These are phyloP conservation scores for Euclidium syriacum DNA, from an alignment of 345 rosid genomes.

Conservation along the genomic window DNA sequence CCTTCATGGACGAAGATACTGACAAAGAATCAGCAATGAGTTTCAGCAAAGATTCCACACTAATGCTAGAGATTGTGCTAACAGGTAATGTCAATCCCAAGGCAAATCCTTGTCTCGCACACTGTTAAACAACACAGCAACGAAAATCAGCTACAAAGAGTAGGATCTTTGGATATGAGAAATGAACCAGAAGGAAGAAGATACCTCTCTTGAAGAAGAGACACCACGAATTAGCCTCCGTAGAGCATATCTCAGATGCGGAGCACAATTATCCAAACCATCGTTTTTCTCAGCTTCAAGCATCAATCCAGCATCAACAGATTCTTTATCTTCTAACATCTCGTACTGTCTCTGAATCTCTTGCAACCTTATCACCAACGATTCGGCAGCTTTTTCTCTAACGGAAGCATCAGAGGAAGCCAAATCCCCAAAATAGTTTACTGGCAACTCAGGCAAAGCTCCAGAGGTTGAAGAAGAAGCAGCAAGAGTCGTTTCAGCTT, in stretches of 20 bases:
- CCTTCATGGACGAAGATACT: slow-evolving; percentile 87
- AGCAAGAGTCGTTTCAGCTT: slow-evolving; percentile 13
- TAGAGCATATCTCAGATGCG: slow-evolving; percentile 75
- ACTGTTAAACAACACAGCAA: slow-evolving; percentile 41
- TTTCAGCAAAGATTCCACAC: slow-evolving; percentile 63
- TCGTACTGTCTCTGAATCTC: slow-evolving; percentile 75
- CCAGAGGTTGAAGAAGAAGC: slow-evolving; percentile 30
- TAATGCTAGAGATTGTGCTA: slow-evolving; percentile 51
- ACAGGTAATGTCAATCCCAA: slow-evolving; percentile 68
- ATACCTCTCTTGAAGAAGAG: slow-evolving; percentile 94
- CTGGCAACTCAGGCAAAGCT: slow-evolving; percentile 58
- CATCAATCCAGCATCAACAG: slow-evolving; percentile 46
- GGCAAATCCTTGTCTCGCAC: slow-evolving; percentile 96
- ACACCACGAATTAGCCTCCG: slow-evolving; percentile 90
- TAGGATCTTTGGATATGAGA: background rate
- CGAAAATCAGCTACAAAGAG: background rate
- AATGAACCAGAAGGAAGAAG: background rate
- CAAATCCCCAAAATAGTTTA: slow-evolving; percentile 68
- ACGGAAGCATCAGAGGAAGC: slow-evolving; percentile 51
- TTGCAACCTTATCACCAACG: slow-evolving; percentile 56
- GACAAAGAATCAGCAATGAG: slow-evolving; percentile 63
- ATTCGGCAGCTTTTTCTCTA: slow-evolving; percentile 61
- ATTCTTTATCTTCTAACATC: slow-evolving; percentile 42
- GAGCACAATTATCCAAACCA: slow-evolving; percentile 80
- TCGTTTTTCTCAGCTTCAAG: slow-evolving; percentile 88